These are phyloP conservation scores for Euphorbia celastroides DNA, from an alignment of 441 rosid species.

Conservation along the genomic window DNA sequence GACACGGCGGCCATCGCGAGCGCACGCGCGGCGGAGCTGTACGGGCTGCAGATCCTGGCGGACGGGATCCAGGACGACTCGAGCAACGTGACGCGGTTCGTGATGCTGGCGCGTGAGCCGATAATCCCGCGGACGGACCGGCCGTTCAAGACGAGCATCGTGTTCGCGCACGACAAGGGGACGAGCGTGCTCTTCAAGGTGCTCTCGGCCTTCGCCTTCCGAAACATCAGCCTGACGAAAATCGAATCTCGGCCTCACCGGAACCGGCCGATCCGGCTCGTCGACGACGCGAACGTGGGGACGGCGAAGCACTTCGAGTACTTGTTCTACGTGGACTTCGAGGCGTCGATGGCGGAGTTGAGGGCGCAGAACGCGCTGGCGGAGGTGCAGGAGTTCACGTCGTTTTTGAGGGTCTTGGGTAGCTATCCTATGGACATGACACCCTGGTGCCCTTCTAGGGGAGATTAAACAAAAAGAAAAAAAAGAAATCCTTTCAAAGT, in stretches of 20 bases:
- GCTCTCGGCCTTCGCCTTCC: conserved; percentile 83
- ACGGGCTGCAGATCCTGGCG: conserved; percentile 68
- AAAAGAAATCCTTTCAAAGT: background rate
- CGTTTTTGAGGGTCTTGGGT: conserved; percentile 88
- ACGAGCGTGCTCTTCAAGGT: conserved; percentile 94
- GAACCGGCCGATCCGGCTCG: conserved; percentile 67
- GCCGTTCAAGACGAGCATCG: conserved; percentile 96
- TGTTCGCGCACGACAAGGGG: conserved; percentile 90
- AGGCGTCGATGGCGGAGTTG: conserved; percentile 92
- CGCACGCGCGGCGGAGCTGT: conserved; percentile 86
- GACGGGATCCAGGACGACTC: conserved; percentile 93
- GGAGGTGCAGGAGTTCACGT: conserved; percentile 94
- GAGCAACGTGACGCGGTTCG: conserved; percentile 87
- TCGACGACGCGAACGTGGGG: conserved; percentile 75
- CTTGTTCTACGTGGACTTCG: conserved; percentile 83
- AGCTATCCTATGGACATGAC: conserved; percentile 99
- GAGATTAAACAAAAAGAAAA: conserved; percentile 13
- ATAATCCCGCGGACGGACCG: conserved; percentile 89
- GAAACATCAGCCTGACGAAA: conserved; percentile 83
- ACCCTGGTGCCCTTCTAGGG: conserved; percentile 64
- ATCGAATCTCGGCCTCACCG: conserved; percentile 95
- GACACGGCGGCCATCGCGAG: conserved; percentile 91
- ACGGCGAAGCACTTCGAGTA: conserved; percentile 92
- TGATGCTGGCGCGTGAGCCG: conserved; percentile 96
- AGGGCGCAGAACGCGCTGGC: conserved; percentile 93